These are phyloP conservation scores for Phanerodontia chrysosporium DNA, from an alignment of 768 basidiomycete genomes.

Conservation along the genomic window DNA sequence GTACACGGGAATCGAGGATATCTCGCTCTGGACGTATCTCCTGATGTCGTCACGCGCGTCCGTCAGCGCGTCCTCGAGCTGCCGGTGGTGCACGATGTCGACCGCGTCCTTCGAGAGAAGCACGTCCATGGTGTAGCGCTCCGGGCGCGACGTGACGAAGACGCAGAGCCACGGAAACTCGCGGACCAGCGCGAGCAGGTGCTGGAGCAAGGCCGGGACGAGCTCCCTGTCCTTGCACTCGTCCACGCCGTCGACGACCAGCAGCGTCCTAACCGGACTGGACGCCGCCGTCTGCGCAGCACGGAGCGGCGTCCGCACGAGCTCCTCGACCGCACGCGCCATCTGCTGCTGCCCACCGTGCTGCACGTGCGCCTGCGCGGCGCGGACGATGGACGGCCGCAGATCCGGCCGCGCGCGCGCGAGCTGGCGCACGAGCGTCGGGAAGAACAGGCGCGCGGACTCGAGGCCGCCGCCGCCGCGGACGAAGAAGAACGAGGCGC, in stretches of 20 bases:
- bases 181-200: background rate
- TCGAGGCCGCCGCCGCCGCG: background rate
- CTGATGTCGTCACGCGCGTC: background rate
- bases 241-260: background rate
- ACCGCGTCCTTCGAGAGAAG: background rate
- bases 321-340: background rate
- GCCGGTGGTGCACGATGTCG: background rate
- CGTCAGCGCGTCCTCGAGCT: background rate
- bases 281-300: too few species aligned
- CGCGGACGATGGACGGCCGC: background rate
- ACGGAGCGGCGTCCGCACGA: background rate
- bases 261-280: background rate
- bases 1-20: background rate
- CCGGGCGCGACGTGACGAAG: background rate
- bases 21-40: background rate
- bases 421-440: background rate
- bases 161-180: conserved; percentile 1
- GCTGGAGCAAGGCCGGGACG: background rate
- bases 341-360: background rate
- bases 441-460: background rate
- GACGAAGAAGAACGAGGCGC: background rate
- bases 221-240: background rate
- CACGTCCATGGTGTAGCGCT: background rate
- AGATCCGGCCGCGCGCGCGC: background rate
- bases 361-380: background rate